Percentiles rank a stretch among this genome's conserved stretches.
These are phyloP conservation scores for Heimioporus sp. DNA, from an alignment of 768 basidiomycete species.

Conservation along the genomic window DNA sequence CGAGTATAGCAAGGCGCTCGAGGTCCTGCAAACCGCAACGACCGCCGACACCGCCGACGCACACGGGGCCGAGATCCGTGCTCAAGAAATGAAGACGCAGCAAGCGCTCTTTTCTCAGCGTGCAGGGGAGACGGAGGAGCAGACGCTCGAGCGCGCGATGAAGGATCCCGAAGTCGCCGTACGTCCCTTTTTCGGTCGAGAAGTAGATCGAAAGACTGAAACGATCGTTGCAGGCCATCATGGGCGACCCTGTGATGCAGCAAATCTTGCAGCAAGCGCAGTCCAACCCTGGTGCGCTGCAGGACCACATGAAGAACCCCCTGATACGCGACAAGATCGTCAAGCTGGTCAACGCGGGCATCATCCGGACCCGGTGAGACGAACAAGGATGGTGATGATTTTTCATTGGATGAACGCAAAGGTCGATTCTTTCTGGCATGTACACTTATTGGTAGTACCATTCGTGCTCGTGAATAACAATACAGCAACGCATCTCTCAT, in stretches of 20 bases:
- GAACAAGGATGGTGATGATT: background rate
- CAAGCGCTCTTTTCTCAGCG: constrained; percentile 78
- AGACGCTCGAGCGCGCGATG: constrained; percentile 93
- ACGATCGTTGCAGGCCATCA: constrained; percentile 55
- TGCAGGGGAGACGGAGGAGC: constrained; percentile 83
- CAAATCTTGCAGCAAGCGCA: constrained; percentile 95
- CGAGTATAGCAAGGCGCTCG: constrained; percentile 84
- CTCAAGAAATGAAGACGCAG: constrained; percentile 77
- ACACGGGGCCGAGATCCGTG: constrained; percentile 80
- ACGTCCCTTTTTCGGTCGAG: constrained; percentile 32
- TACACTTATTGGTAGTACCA: constrained; percentile 24
- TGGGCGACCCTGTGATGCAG: constrained; percentile 92
- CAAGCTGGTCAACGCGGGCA: constrained; percentile 90
- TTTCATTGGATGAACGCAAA: background rate
- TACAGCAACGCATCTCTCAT: constrained; percentile 3
- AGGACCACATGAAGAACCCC: constrained; percentile 97
- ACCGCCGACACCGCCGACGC: constrained; percentile 80
- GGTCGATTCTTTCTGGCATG: constrained; percentile 16
- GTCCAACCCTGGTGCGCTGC: constrained; percentile 79
- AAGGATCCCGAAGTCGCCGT: constrained; percentile 94
- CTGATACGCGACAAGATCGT: constrained; percentile 75
- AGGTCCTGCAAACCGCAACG: constrained; percentile 74
- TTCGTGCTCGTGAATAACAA: constrained; percentile 25
- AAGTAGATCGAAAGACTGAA: constrained; percentile 10
- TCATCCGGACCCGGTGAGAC: constrained; percentile 79